These are phyloP conservation scores for Penicillium sp. DNA, from an alignment of 2,329 filamentous ascomycete genomes.

Conservation along the genomic window DNA sequence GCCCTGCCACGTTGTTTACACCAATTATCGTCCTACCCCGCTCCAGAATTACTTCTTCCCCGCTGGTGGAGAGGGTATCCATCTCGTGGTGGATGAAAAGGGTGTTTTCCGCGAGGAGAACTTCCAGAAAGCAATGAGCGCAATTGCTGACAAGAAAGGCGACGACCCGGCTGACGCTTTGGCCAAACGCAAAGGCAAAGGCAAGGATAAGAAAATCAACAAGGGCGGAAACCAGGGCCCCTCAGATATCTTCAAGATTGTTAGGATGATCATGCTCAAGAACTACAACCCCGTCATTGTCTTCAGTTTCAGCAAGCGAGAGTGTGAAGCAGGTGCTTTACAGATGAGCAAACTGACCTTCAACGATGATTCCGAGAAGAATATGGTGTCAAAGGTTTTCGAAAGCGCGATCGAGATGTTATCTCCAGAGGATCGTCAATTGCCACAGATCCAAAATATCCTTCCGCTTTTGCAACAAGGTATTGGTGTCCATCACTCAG, in stretches of 20 bases:
- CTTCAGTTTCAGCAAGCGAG: constrained; percentile 98
- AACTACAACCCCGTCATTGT: constrained; percentile 98
- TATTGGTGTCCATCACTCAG: constrained; percentile 96
- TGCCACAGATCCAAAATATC: constrained; percentile 89
- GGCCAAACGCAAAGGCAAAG: constrained; percentile 78
- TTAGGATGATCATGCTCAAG: constrained; percentile 98
- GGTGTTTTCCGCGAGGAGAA: constrained; percentile 95
- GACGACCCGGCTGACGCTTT: constrained; percentile 76
- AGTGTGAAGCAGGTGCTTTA: constrained; percentile 87
- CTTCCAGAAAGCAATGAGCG: constrained; percentile 91
- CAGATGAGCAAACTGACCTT: constrained; percentile 84
- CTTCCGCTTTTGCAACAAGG: constrained; percentile 84
- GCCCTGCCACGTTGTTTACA: constrained; percentile 98
- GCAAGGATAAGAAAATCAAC: constrained; percentile 87
- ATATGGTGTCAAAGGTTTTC: constrained; percentile 92
- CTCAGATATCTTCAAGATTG: constrained; percentile 93
- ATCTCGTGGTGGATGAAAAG: constrained; percentile 94
- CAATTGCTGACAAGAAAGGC: constrained; percentile 83
- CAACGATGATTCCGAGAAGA: constrained; percentile 94
- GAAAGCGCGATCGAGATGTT: constrained; percentile 87
- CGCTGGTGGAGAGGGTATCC: constrained; percentile 84
- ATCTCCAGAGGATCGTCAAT: constrained; percentile 81
- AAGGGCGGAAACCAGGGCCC: constrained; percentile 73
- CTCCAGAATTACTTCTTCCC: constrained; percentile 98
- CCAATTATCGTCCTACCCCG: constrained; percentile 94